Base-by-base conservation (phyloP, 2,329 filamentous ascomycete genomes). In the Epichloe baconii region DNA sequence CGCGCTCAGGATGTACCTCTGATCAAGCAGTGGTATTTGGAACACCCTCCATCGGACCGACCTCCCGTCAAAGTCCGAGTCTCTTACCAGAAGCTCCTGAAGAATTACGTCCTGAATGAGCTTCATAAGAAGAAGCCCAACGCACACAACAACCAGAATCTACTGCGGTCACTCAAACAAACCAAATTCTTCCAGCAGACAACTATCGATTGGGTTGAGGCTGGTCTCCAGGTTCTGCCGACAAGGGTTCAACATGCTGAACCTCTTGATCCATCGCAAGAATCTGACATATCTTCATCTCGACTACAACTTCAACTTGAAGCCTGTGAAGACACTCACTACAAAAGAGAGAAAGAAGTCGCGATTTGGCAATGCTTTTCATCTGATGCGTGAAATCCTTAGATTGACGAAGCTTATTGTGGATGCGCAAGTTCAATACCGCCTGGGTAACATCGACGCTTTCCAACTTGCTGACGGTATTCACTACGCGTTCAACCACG, bases 121-220 rank as follows among this genome's bases (percentile, higher is more conserved):
- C 76, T 98, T 45, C 94, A 98, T 69, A 94, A 91, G 73, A 94
- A 90, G 70, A 88, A 86, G 58, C 88, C 91, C 6, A 97, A 98
- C 74, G 88, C 93, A 4, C 84, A 95, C 59, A 95, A 90, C 72
- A 95, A 91, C 65, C 93, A 98, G 63, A 88, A 94, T 61, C 71
- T 98, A 52, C 79, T 97, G 65, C 82, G 82, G 60, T 94, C 88
- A 8, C 70, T 98, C 58, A 97, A 96, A 69, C 83, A 88, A 59
- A 98, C 93, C 46, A 98, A 98, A 64, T 98, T 98, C 73, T 98
- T 98, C 77, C 94, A 98, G 69, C 93, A 97, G 69, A 98, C 93
- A 3, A 95, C 88, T 8, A 97, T 98, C 56, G 93, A 98, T 66
- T 98, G 93, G 93, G 93, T 98, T 42, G 93, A 98, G 72, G 93